Evolutionary conservation across 306 rosid genomes (phyloP).

Genomic region (Lablab purpureus): DNA sequence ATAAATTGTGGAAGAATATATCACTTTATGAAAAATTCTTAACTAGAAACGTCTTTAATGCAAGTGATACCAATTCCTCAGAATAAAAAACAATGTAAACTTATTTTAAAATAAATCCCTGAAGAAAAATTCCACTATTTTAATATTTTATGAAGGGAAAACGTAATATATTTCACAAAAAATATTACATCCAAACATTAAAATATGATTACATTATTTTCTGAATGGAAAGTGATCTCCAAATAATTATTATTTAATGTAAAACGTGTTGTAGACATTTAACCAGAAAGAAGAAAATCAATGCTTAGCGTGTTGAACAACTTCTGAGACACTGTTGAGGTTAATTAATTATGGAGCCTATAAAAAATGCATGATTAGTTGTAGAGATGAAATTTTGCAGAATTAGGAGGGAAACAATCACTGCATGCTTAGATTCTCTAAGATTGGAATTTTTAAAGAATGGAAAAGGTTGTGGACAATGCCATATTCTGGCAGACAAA

Average conservation of each 20-base stretch:
- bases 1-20: background rate
- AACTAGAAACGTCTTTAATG: no score
- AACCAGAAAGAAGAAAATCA: background rate
- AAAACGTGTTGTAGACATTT: background rate
- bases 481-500: conserved; percentile 19
- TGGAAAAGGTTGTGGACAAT: conserved; percentile 20
- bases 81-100: background rate
- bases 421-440: background rate
- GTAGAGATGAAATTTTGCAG: conserved; percentile 26
- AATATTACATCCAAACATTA: background rate
- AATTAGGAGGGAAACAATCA: conserved; percentile 38
- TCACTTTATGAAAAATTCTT: background rate
- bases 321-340: background rate
- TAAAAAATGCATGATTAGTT: conserved; percentile 6
- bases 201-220: background rate
- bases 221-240: background rate
- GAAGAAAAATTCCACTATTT: background rate
- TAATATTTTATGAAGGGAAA: background rate
- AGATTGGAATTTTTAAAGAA: conserved; percentile 11
- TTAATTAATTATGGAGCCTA: background rate
- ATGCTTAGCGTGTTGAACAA: conserved; percentile 18
- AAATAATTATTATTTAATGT: background rate
- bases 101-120: background rate
- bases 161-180: background rate
- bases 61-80: background rate